These are phyloP conservation scores for Globisporangium paddicum DNA, from an alignment of 352 stramenopile species.

Conservation along the genomic window DNA sequence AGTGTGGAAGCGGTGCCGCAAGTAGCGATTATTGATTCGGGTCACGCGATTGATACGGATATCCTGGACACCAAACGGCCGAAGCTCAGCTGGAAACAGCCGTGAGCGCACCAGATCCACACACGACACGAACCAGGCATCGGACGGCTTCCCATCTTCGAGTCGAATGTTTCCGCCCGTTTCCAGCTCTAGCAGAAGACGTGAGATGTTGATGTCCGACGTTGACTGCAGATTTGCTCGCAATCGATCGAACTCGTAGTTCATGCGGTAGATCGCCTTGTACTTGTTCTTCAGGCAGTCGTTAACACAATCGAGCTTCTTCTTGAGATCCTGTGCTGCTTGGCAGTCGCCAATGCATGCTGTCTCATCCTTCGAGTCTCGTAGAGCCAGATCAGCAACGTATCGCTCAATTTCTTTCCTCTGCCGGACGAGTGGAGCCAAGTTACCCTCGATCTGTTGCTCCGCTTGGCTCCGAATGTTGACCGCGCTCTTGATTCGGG, in stretches of 20 bases:
- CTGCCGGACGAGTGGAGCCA: slow-evolving; percentile 32
- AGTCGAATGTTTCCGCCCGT: slow-evolving; percentile 90
- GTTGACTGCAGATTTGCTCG: slow-evolving; percentile 34
- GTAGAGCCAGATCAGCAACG: slow-evolving; percentile 13
- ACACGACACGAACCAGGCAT: slow-evolving; percentile 85
- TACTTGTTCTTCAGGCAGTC: slow-evolving; percentile 37
- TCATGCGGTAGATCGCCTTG: slow-evolving; percentile 40
- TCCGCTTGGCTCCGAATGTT: slow-evolving; percentile 37
- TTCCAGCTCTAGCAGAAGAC: slow-evolving; percentile 86
- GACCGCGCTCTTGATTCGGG: slow-evolving; percentile 43
- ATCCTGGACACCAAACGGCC: slow-evolving; percentile 46
- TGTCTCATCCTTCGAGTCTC: slow-evolving; percentile 2
- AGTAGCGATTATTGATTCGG: slow-evolving; percentile 85
- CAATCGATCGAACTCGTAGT: slow-evolving; percentile 56
- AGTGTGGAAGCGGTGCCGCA: slow-evolving; percentile 85
- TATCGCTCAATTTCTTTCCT: slow-evolving; percentile 72
- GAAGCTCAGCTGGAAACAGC: slow-evolving; percentile 53
- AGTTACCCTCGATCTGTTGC: slow-evolving; percentile 44
- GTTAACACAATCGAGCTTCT: slow-evolving; percentile 42
- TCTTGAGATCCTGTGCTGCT: slow-evolving; percentile 17
- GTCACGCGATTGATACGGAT: slow-evolving; percentile 80
- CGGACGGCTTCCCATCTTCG: slow-evolving; percentile 76
- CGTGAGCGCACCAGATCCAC: slow-evolving; percentile 77
- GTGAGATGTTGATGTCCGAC: slow-evolving; percentile 71
- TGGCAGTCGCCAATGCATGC: neutral